phyloP scores from a whole-genome alignment of 176 grass and related monocot species.

The Lolium rigidum region DNA sequence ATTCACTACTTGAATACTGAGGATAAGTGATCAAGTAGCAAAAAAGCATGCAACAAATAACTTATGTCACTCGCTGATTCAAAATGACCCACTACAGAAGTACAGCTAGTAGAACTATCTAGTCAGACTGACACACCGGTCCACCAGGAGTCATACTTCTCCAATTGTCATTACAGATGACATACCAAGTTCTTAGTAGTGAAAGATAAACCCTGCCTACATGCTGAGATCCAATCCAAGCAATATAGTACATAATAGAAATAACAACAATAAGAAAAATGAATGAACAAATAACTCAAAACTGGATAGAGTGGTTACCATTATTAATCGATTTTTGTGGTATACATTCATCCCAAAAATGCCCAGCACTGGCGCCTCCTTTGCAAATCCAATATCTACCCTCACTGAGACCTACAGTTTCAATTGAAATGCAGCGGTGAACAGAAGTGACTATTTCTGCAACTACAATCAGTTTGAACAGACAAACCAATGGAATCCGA shows the following conservation, averaged over 20 bases:
- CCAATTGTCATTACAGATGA: not conserved
- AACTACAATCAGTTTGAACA: not conserved
- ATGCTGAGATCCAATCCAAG: not conserved
- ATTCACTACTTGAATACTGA: not conserved
- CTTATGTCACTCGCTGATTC: not conserved
- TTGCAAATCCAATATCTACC: slow-evolving; percentile 88
- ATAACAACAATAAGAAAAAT: slow-evolving; percentile 4
- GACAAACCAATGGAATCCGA: not conserved
- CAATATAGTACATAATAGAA: not conserved
- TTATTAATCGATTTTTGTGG: slow-evolving; percentile 95
- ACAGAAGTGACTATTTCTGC: slow-evolving; percentile 20
- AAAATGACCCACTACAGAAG: slow-evolving; percentile 5
- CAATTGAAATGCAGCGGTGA: slow-evolving; percentile 28
- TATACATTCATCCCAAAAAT: slow-evolving; percentile 99
- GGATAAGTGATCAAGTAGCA: not conserved
- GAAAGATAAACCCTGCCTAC: not conserved
- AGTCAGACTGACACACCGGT: slow-evolving; percentile 3
- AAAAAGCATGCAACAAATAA: slow-evolving; percentile 22
- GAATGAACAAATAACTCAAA: slow-evolving; percentile 21
- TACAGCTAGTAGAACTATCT: slow-evolving; percentile 15
- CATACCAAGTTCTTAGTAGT: not conserved
- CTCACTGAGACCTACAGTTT: slow-evolving; percentile 63
- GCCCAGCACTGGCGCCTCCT: slow-evolving; percentile 95
- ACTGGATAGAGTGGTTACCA: slow-evolving; percentile 58
- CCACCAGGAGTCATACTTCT: not conserved